Base-by-base conservation (phyloP, 2,329 filamentous ascomycete species). In the Scedosporium aurantiacum region DNA sequence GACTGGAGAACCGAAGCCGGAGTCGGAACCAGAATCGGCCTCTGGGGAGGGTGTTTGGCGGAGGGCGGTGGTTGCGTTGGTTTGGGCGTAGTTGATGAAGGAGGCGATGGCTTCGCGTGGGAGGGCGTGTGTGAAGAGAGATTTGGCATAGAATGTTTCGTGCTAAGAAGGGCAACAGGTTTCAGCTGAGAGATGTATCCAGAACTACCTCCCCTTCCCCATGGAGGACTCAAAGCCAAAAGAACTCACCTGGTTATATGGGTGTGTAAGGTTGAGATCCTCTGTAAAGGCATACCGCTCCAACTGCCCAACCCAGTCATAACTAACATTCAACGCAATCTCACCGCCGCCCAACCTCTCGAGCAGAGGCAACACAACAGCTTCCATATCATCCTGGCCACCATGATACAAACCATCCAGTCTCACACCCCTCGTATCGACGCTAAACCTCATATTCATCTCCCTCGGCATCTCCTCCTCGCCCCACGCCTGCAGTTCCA, bases 371-470 rank as follows among this genome's bases (percentile, higher is more conserved):
- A 64, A 28, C 7, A 67, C 37, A 0, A 58, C 64, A 0, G 28
- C 57, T n/a, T 68, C 57, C 14, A 70, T 58, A 0, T 65, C 64
- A 4, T 60, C 54, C 1, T 58, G 41, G 0, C 59, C 63, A 0
- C 71, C 71, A 6, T 70, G 68, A 59, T 67, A 73, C 6, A 70
- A 64, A 2, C 69, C 71, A 27, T 69, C 67, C 2, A 73, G 66
- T 63, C 58, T 66, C 63, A 0, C 65, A 63, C 1, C 41, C 32
- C 0, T 64, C 54, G 0, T 50, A 63, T 37, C 52, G 5, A 70
- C 64, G 6, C 64, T 68, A 1, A 71, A 63, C 56, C 68, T 66
- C 62, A 72, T 63, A 37, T 72, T 73, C 25, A 73, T 21, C 61
- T 72, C 67, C 0, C 67, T 65, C 1, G 64, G 59, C 14, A 60